Base-by-base conservation (phyloP, 441 rosid species). In the Adansonia gregorii region DNA sequence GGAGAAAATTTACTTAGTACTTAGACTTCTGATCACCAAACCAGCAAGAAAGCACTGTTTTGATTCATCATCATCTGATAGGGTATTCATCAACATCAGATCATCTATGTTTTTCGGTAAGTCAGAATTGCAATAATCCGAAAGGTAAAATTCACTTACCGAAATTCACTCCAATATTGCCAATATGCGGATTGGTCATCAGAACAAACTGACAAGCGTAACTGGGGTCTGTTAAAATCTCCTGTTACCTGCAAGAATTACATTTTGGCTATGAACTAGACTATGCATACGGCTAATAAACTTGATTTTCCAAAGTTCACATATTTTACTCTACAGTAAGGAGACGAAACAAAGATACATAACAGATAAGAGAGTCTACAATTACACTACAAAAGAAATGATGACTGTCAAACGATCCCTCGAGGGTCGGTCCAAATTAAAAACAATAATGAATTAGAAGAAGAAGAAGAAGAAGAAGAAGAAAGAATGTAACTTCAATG, bases 121-220 rank as follows among this genome's bases (percentile, higher is more conserved):
- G 20, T 7, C 49, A 31, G 56, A 45, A 64, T n/a, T n/a, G 27
- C 0, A 43, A 67, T 54, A 9, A 63, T 12, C 22, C 20, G 46
- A 66, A 55, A 41, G 8, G 9, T 11, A 68, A 77, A 52, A n/a
- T 72, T 63, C 60, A 85, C 93, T 73, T 58, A 92, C 98, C 97
- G 49, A 85, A 88, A 87, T 95, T 95, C 51, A 95, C 90, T 75
- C 97, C 97, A 19, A 97, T 95, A 82, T 95, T 94, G 83, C 99
- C 98, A 76, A 95, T 95, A 80, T 94, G 98, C 0, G 98, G 99
- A 84, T 91, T 94, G 46, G 99, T 95, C 99, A 92, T 95, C 81
- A 95, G 77, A 76, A 94, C 99, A 88, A 94, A 95, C 82, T 94
- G 98, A 0, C 97, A 97, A 1, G 97, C 95, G 73, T 92, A 94